Evolutionary conservation across 352 stramenopile species (phyloP).

Genomic region (Globisporangium apiculatum): DNA sequence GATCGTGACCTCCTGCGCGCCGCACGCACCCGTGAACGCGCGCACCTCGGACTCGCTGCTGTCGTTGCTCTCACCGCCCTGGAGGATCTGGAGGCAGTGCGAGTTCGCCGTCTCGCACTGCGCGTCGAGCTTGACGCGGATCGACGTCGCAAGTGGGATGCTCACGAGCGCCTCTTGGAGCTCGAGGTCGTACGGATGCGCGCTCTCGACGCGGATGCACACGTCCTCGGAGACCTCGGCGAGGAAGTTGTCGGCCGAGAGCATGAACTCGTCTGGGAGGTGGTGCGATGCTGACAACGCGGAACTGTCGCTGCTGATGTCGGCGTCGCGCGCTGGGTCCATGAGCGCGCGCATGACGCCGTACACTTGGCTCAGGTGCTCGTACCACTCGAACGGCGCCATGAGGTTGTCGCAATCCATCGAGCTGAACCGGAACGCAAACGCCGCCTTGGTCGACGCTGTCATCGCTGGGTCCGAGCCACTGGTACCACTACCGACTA

Average conservation of each 20-base stretch:
- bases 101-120: conserved; percentile 77
- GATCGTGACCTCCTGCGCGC: conserved; percentile 83
- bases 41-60: conserved; percentile 70
- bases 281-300: not conserved
- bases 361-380: conserved; percentile 80
- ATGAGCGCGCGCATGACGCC: conserved; percentile 80
- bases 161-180: conserved; percentile 73
- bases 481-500: conserved; percentile 1
- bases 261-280: conserved; percentile 81
- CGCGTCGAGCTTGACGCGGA: conserved; percentile 70
- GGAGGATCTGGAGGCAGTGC: conserved; percentile 84
- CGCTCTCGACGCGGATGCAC: conserved; percentile 71
- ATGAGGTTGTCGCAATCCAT: conserved; percentile 83
- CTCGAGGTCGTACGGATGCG: conserved; percentile 77
- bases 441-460: conserved; percentile 37
- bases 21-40: conserved; percentile 76
- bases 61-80: conserved; percentile 48
- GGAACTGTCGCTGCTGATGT: not conserved
- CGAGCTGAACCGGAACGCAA: conserved; percentile 75
- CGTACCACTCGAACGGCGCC: conserved; percentile 84
- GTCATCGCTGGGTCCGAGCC: conserved; percentile 12
- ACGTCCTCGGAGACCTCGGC: conserved; percentile 80
- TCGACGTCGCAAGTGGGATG: conserved; percentile 77
- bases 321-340: conserved; percentile 21
- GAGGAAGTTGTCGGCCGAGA: conserved; percentile 85